Evolutionary conservation across 2,329 filamentous ascomycete genomes (phyloP).

Genomic region (Colletotrichum spinosum): DNA sequence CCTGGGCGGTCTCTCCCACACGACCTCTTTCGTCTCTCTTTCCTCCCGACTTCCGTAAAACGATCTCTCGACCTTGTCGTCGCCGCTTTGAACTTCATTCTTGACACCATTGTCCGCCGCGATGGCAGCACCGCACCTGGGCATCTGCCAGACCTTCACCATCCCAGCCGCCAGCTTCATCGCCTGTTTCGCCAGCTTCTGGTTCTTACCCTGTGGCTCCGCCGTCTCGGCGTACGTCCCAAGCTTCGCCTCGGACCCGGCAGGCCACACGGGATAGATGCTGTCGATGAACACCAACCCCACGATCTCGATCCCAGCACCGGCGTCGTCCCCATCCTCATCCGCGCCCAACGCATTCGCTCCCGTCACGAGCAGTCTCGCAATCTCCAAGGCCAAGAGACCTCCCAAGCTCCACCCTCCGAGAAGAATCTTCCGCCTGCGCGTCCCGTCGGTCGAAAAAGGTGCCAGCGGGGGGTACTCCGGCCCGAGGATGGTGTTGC

Average conservation of each 20-base stretch:
- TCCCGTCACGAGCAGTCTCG: conserved; percentile 50
- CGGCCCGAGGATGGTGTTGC: conserved; percentile 45
- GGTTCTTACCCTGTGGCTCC: conserved; percentile 49
- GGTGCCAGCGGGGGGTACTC: conserved; percentile 29
- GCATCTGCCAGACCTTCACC: conserved; percentile 54
- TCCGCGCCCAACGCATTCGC: conserved; percentile 44
- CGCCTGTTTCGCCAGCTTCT: conserved; percentile 50
- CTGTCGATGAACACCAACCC: conserved; percentile 67
- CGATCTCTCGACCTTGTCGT: neutral
- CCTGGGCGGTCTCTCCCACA: conserved; percentile 48
- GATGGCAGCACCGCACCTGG: conserved; percentile 44
- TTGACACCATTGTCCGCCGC: neutral
- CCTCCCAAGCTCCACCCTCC: conserved; percentile 70
- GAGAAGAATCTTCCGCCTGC: conserved; percentile 54
- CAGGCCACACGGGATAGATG: conserved; percentile 49
- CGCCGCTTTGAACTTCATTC: neutral
- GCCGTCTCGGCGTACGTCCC: conserved; percentile 36
- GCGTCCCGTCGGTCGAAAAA: conserved; percentile 42
- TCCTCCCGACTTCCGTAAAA: conserved; percentile 23
- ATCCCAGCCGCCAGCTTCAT: conserved; percentile 57
- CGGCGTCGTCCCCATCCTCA: conserved; percentile 14
- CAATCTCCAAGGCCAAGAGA: conserved; percentile 62
- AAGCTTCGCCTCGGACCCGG: conserved; percentile 36
- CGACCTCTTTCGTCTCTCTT: conserved; percentile 36
- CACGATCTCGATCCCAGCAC: conserved; percentile 50